Conservation (phyloP, 306 rosid species). For the Acacia acuminata region DNA sequence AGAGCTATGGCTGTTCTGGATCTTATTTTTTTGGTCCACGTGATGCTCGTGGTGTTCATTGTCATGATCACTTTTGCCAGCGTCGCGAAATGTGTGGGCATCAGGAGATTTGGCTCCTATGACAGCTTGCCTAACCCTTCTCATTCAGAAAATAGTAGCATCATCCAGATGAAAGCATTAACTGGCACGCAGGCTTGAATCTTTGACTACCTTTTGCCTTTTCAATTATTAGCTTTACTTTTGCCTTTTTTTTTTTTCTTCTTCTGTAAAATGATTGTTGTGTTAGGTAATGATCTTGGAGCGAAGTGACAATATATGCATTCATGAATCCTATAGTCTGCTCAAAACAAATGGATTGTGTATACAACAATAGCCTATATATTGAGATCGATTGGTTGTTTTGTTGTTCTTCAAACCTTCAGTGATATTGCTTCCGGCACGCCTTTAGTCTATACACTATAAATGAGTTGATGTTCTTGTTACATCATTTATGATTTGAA, state of each 20-base stretch:
- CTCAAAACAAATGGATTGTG: slow-evolving; percentile 23
- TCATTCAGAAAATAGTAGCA: slow-evolving; percentile 44
- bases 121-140: slow-evolving; percentile 63
- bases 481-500: slow-evolving; percentile 7
- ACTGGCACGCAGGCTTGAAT: slow-evolving; percentile 89
- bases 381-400: slow-evolving; percentile 11
- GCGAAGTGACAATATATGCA: slow-evolving; percentile 22
- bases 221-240: neutral
- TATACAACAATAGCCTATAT: slow-evolving; percentile 22
- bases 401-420: neutral
- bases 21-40: slow-evolving; percentile 65
- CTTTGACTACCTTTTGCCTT: neutral
- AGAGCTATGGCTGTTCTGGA: slow-evolving; percentile 85
- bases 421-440: neutral
- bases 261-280: neutral
- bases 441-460: neutral
- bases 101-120: slow-evolving; percentile 66
- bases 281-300: slow-evolving; percentile 14
- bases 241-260: neutral
- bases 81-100: slow-evolving; percentile 48
- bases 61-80: slow-evolving; percentile 53
- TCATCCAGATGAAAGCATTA: slow-evolving; percentile 90
- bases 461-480: neutral
- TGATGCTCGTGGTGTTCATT: slow-evolving; percentile 57
- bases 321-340: slow-evolving; percentile 7